phyloP scores from a whole-genome alignment of 2,329 filamentous ascomycete species.

The Botrytis medusae region DNA sequence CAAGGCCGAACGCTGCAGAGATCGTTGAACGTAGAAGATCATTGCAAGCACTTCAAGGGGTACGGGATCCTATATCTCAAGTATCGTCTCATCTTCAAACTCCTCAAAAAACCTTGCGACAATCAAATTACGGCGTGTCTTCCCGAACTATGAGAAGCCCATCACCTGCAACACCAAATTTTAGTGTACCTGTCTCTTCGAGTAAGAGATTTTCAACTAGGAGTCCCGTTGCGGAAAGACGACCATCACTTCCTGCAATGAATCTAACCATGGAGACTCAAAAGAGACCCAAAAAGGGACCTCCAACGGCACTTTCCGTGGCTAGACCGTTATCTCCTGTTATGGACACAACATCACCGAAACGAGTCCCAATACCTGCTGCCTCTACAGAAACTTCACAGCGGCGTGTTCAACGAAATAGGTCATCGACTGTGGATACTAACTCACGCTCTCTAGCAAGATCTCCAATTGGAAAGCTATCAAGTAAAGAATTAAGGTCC shows the following conservation, averaged over 20 bases:
- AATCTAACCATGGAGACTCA: slow-evolving; percentile 22
- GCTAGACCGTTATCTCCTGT: slow-evolving; percentile 28
- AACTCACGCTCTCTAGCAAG: slow-evolving; percentile 24
- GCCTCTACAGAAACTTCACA: slow-evolving; percentile 24
- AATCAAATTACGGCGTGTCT: slow-evolving; percentile 32
- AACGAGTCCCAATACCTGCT: slow-evolving; percentile 17
- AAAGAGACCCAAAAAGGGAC: slow-evolving; percentile 26
- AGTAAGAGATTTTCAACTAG: slow-evolving; percentile 29
- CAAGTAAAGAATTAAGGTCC: slow-evolving; percentile 12
- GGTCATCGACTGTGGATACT: slow-evolving; percentile 23
- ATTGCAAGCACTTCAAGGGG: slow-evolving; percentile 34
- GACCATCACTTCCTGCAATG: slow-evolving; percentile 17
- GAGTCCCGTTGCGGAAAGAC: slow-evolving; percentile 16
- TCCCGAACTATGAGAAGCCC: slow-evolving; percentile 18
- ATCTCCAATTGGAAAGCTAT: neutral
- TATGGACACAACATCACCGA: slow-evolving; percentile 28
- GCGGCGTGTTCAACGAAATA: slow-evolving; percentile 21
- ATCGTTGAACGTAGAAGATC: slow-evolving; percentile 38
- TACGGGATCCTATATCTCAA: slow-evolving; percentile 30
- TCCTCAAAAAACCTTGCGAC: slow-evolving; percentile 18
- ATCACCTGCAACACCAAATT: slow-evolving; percentile 36
- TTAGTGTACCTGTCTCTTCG: slow-evolving; percentile 37
- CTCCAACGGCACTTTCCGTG: slow-evolving; percentile 26
- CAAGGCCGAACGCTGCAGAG: slow-evolving; percentile 34
- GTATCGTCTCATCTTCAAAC: slow-evolving; percentile 28